Percentiles rank a stretch among this genome's conserved stretches.
These are phyloP conservation scores for Betula pendula DNA, from an alignment of 306 rosid genomes.

Conservation along the genomic window DNA sequence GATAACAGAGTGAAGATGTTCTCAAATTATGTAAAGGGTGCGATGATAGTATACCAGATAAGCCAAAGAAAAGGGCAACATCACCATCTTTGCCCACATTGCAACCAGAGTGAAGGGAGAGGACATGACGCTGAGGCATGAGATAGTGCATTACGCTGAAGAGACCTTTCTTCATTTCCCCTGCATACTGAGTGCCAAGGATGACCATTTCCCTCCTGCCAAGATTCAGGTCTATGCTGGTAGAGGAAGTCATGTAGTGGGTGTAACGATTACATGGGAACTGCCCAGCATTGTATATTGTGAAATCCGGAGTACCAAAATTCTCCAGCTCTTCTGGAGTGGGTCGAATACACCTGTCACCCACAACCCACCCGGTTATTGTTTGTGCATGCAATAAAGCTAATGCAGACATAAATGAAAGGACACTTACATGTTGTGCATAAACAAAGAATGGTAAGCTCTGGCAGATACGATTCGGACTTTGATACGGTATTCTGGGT, in stretches of 20 bases:
- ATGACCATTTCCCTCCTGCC: conserved; percentile 92
- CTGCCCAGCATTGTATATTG: conserved; percentile 90
- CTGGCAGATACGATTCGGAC: conserved; percentile 86
- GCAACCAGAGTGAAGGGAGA: conserved; percentile 93
- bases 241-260: conserved; percentile 95
- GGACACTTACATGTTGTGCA: conserved; percentile 99
- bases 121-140: conserved; percentile 81
- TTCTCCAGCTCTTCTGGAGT: conserved; percentile 83
- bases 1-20: no score
- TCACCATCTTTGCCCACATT: conserved; percentile 81
- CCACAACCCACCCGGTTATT: conserved; percentile 27
- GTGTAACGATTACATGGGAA: conserved; percentile 96
- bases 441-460: conserved; percentile 94
- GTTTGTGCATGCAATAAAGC: no score
- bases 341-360: conserved; percentile 94
- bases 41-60: conserved; percentile 57
- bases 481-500: conserved; percentile 74
- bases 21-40: no score
- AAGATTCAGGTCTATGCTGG: conserved; percentile 85
- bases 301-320: conserved; percentile 94
- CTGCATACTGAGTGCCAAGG: conserved; percentile 95
- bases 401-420: no score
- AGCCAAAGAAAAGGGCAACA: conserved; percentile 96
- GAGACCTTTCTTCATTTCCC: conserved; percentile 97
- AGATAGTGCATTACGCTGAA: conserved; percentile 92